A percentile compares a stretch with the other conserved stretches of the same genome.
Evolutionary conservation across 2,329 filamentous ascomycete genomes (phyloP).

Genomic region (Botrytis porri): DNA sequence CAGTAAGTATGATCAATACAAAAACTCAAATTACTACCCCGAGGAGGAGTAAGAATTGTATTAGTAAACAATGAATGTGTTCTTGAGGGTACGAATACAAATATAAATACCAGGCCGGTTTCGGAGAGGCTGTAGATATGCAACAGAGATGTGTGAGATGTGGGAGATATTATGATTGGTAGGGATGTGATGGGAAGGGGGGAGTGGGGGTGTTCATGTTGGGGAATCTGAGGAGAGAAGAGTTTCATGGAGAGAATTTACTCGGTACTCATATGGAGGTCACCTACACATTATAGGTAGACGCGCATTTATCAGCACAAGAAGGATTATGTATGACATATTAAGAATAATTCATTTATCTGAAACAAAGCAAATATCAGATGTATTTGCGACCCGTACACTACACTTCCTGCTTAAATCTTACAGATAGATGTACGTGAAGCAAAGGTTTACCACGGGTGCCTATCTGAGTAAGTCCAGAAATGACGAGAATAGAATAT

Average conservation of each 20-base stretch:
- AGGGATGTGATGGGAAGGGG: not conserved
- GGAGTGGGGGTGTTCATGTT: too few relatives aligned
- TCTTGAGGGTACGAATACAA: not conserved
- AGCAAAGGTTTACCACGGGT: not conserved
- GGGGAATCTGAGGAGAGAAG: not conserved
- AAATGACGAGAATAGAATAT: not conserved
- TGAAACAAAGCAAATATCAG: not conserved
- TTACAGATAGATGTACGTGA: not conserved
- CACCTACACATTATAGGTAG: accelerated
- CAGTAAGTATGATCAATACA: too few relatives aligned
- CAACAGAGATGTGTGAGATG: not conserved
- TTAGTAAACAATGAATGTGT: not conserved
- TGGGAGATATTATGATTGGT: not conserved
- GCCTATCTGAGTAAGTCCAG: not conserved
- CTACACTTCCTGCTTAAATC: not conserved
- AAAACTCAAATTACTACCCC: not conserved
- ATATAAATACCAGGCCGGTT: not conserved
- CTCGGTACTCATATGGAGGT: not conserved
- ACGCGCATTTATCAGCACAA: accelerated
- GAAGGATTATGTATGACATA: not conserved
- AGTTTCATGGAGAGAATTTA: not conserved
- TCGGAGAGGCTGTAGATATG: not conserved
- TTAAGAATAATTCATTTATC: not conserved
- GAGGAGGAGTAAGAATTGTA: not conserved
- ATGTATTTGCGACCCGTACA: not conserved